A percentile compares a stretch with the other conserved stretches of the same genome.
Evolutionary conservation across 306 rosid species (phyloP).

Genomic region (Trifolium repens): DNA sequence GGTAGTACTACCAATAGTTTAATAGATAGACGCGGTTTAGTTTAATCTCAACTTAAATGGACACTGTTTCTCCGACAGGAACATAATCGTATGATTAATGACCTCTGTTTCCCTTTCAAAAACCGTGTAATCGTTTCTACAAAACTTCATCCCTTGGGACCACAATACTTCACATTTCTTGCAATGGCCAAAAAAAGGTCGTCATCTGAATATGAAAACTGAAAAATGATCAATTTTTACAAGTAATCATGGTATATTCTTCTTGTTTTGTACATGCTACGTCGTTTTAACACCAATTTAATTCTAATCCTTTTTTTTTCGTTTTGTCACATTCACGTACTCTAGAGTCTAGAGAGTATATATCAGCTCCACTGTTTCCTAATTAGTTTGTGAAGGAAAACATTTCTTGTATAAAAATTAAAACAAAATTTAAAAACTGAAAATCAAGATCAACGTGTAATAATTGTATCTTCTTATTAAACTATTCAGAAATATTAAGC

Average conservation of each 20-base stretch:
- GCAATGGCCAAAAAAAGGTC: slow-evolving; percentile 51
- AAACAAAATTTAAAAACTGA: no score
- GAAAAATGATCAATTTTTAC: slow-evolving; percentile 50
- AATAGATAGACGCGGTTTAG: no score
- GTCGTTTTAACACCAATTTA: slow-evolving; percentile 32
- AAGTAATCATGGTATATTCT: slow-evolving; percentile 46
- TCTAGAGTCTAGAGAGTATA: not conserved
- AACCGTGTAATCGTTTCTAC: slow-evolving; percentile 48
- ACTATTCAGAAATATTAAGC: not conserved
- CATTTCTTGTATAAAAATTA: not conserved
- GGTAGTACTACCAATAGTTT: no score
- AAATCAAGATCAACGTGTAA: not conserved
- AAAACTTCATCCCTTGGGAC: slow-evolving; percentile 40
- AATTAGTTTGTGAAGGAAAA: not conserved
- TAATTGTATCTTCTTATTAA: not conserved
- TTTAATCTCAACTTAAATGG: slow-evolving; percentile 1
- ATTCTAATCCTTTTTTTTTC: slow-evolving; percentile 4
- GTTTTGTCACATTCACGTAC: slow-evolving; percentile 38
- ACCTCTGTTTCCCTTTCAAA: slow-evolving; percentile 32
- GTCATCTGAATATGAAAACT: slow-evolving; percentile 45
- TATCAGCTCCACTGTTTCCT: not conserved
- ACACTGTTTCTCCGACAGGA: slow-evolving; percentile 38
- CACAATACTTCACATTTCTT: slow-evolving; percentile 46
- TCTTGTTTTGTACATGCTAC: not conserved
- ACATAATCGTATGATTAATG: slow-evolving; percentile 15